These are phyloP conservation scores for Zea mays DNA, from an alignment of 176 grass and related monocot genomes.

Conservation along the genomic window Zm-B73-REFERENCE-NAM-5.0 NC_050097.1:194859001-194859500, in stretches of 20 bases:
- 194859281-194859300: too few species aligned
- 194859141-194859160: background rate
- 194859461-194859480: too few species aligned
- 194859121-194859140: background rate
- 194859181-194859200: background rate
- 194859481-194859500: too few species aligned
- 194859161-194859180: background rate
- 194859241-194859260: background rate
- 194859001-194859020: conserved; percentile 4
- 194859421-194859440: too few species aligned
- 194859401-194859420: too few species aligned
- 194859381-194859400: too few species aligned
- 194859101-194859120: conserved; percentile 5
- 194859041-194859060: conserved; percentile 15
- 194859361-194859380: too few species aligned
- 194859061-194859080: background rate
- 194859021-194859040: background rate
- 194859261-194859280: background rate
- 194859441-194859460: too few species aligned
- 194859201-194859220: background rate
- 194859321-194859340: too few species aligned
- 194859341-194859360: too few species aligned
- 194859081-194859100: background rate
- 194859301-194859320: too few species aligned
- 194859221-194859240: too few species aligned